Conservation (phyloP, 306 rosid species). For the Dalbergia oliveri region DNA sequence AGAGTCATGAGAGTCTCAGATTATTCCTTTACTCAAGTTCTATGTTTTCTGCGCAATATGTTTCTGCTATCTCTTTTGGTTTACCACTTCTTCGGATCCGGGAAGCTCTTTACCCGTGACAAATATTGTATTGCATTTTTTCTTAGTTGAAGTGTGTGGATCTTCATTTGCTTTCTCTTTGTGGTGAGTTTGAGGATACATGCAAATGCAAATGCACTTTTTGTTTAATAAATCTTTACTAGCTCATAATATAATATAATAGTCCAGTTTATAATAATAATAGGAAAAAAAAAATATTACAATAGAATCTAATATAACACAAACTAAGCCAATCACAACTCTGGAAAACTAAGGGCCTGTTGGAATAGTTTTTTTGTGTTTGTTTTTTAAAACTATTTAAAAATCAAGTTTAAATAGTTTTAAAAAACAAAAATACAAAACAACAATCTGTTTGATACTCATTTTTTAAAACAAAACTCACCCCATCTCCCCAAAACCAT, state of each 20-base stretch:
- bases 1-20: slow-evolving; percentile 21
- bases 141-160: slow-evolving; percentile 47
- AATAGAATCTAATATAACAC: too few relatives aligned
- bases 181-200: slow-evolving; percentile 19
- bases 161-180: slow-evolving; percentile 38
- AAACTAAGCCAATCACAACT: too few relatives aligned
- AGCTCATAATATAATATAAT: not conserved
- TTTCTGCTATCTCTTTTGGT: slow-evolving; percentile 49
- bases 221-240: not conserved
- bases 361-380: too few relatives aligned
- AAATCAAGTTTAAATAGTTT: too few relatives aligned
- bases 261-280: too few relatives aligned
- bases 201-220: slow-evolving; percentile 19
- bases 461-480: too few relatives aligned
- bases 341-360: too few relatives aligned
- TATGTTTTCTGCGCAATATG: slow-evolving; percentile 38
- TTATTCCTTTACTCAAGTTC: slow-evolving; percentile 31
- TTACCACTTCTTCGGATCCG: slow-evolving; percentile 37
- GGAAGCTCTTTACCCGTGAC: slow-evolving; percentile 37
- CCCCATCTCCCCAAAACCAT: too few relatives aligned
- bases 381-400: too few relatives aligned
- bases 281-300: too few relatives aligned
- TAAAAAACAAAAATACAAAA: too few relatives aligned
- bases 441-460: too few relatives aligned
- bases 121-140: slow-evolving; percentile 48